Evolutionary conservation across 805 yeast genomes (phyloP).

Genomic region (Jamesozyma lodderae): DNA sequence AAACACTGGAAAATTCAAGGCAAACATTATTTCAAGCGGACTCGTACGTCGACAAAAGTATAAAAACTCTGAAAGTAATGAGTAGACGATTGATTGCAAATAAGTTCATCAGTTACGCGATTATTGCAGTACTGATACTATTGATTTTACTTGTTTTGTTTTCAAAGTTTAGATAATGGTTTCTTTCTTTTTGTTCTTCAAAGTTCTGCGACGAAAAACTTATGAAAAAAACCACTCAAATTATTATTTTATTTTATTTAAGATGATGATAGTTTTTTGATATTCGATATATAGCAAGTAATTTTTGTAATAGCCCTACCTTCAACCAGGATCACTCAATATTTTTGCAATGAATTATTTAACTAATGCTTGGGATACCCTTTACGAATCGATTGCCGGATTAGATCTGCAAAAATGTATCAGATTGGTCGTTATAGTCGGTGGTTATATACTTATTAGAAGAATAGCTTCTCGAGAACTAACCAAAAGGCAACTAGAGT

Average conservation of each 20-base stretch:
- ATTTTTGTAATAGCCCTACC: too few species aligned
- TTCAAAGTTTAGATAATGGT: conserved; percentile 57
- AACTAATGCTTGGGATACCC: neutral
- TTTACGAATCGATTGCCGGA: conserved; percentile 3
- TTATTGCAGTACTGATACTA: conserved; percentile 76
- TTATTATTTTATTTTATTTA: too few species aligned
- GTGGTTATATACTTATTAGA: conserved; percentile 55
- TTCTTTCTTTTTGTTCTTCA: neutral
- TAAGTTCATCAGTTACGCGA: conserved; percentile 81
- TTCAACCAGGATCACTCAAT: too few species aligned
- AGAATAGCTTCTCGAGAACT: conserved; percentile 48
- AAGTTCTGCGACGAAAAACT: neutral
- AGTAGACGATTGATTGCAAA: conserved; percentile 88
- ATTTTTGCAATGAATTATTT: conserved; percentile 1
- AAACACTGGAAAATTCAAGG: conserved; percentile 79
- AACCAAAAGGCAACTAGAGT: conserved; percentile 49
- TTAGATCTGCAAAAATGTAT: conserved; percentile 12
- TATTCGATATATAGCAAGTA: too few species aligned
- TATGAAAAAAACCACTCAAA: neutral
- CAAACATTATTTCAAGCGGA: conserved; percentile 85
- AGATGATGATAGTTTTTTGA: too few species aligned
- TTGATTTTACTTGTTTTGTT: conserved; percentile 76
- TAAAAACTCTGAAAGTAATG: conserved; percentile 83
- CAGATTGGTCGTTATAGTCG: conserved; percentile 39
- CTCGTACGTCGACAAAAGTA: conserved; percentile 80